Percentiles rank a stretch among this genome's conserved stretches.
phyloP scores from a whole-genome alignment of 306 rosid genomes.

The Cicer pinnatifidum region DNA sequence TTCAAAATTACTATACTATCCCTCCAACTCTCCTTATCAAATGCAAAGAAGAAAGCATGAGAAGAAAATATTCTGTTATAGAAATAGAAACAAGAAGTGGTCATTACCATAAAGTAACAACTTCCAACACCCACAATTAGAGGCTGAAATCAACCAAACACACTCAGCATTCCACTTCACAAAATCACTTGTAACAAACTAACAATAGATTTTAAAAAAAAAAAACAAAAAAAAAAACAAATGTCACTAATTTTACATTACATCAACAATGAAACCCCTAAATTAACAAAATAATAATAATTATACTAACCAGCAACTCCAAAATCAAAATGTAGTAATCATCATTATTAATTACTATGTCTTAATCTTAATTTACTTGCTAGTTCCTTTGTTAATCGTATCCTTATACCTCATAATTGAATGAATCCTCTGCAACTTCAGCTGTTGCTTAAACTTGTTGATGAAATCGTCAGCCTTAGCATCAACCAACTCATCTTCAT shows the following conservation, averaged over 20 bases:
- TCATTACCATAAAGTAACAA: slow-evolving; percentile 33
- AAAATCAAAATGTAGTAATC: background rate
- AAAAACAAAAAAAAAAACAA: background rate
- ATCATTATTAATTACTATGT: background rate
- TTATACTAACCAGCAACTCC: slow-evolving; percentile 1
- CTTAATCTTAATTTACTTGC: slow-evolving; percentile 27
- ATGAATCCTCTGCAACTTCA: slow-evolving; percentile 81
- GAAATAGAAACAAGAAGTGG: slow-evolving; percentile 33
- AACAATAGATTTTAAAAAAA: background rate
- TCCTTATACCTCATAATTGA: slow-evolving; percentile 70
- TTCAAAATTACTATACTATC: background rate
- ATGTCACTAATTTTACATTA: slow-evolving; percentile 38
- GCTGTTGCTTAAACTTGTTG: slow-evolving; percentile 78
- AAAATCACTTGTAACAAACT: background rate
- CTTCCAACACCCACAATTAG: slow-evolving; percentile 42
- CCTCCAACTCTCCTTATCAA: slow-evolving; percentile 7
- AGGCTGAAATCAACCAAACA: slow-evolving; percentile 24
- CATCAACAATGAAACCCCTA: slow-evolving; percentile 28
- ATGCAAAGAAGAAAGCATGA: slow-evolving; percentile 11
- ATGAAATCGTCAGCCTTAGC: slow-evolving; percentile 88
- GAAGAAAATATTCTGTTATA: slow-evolving; percentile 27
- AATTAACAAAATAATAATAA: slow-evolving; percentile 38
- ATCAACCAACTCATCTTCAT: slow-evolving; percentile 68
- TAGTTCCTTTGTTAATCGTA: slow-evolving; percentile 52
- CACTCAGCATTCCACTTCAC: slow-evolving; percentile 39